A percentile compares a stretch with the other conserved stretches of the same genome.
These are phyloP conservation scores for Chamaecrista fasciculata DNA, from an alignment of 306 rosid species.

Conservation along the genomic window DNA sequence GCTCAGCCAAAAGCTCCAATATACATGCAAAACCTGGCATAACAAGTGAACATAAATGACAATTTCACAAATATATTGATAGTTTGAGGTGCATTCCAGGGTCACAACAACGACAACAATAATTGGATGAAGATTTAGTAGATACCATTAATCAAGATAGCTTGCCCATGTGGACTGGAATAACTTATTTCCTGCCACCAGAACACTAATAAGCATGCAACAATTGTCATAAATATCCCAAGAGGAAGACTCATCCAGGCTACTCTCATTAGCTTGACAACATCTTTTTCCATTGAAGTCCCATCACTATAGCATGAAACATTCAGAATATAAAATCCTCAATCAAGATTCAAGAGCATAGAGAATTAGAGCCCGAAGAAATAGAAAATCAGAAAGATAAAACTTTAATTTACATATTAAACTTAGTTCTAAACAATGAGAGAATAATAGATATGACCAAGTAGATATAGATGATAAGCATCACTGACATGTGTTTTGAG, in stretches of 20 bases:
- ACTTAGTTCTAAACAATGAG: not conserved
- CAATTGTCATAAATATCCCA: slow-evolving; percentile 64
- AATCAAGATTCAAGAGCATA: not conserved
- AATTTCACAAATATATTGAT: slow-evolving; percentile 7
- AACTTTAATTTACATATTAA: not conserved
- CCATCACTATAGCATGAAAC: slow-evolving; percentile 52
- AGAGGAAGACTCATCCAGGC: slow-evolving; percentile 87
- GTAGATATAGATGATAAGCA: too few species aligned
- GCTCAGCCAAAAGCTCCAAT: slow-evolving; percentile 93
- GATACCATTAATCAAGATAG: slow-evolving; percentile 88
- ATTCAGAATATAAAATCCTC: slow-evolving; percentile 7
- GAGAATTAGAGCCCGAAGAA: too few species aligned
- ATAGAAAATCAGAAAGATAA: not conserved
- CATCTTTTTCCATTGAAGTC: slow-evolving; percentile 59
- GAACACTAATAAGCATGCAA: slow-evolving; percentile 60
- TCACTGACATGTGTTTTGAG: too few species aligned
- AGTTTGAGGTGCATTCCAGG: slow-evolving; percentile 17
- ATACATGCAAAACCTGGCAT: slow-evolving; percentile 84
- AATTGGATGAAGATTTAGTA: not conserved
- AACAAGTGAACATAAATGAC: slow-evolving; percentile 24
- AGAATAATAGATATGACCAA: too few species aligned
- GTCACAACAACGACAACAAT: not conserved
- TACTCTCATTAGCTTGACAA: slow-evolving; percentile 74
- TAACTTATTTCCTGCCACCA: slow-evolving; percentile 72
- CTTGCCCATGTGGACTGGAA: slow-evolving; percentile 75